A percentile compares a stretch with the other conserved stretches of the same genome.
Conservation (phyloP, 2,329 filamentous ascomycete genomes). For the Daldinia sp. region DNA sequence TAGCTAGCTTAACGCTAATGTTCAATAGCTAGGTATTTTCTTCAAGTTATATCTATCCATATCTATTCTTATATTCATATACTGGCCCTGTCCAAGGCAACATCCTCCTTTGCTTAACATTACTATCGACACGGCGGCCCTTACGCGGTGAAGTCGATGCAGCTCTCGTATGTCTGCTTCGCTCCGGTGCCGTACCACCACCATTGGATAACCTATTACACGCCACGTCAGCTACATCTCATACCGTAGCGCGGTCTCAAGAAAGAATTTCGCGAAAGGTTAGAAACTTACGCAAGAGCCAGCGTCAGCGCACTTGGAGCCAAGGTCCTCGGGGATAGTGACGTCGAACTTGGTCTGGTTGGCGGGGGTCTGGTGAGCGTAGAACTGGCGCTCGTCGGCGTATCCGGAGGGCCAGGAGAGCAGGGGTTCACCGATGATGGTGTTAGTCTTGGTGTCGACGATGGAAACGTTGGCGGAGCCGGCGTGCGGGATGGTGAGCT, state of each 20-base stretch:
- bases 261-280: neutral
- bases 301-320: conserved; percentile 44
- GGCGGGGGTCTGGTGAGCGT: conserved; percentile 45
- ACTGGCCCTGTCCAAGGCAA: neutral
- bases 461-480: conserved; percentile 63
- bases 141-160: conserved; percentile 48
- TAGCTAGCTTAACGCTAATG: neutral
- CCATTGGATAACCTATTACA: conserved; percentile 49
- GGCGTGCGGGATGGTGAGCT: conserved; percentile 60
- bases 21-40: neutral
- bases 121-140: neutral
- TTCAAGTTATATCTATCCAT: neutral
- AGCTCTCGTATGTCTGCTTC: conserved; percentile 50
- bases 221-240: conserved; percentile 1
- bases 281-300: conserved; percentile 49
- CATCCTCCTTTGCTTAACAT: neutral
- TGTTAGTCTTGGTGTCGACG: conserved; percentile 59
- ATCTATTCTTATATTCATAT: conserved; percentile 2
- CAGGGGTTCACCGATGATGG: conserved; percentile 54
- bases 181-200: conserved; percentile 51
- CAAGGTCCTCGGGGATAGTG: conserved; percentile 48
- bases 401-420: conserved; percentile 48
- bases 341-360: conserved; percentile 50
- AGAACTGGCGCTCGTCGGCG: conserved; percentile 49
- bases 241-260: neutral